Evolutionary conservation across 345 rosid genomes (phyloP).

Genomic region (Isatis tinctoria): DNA sequence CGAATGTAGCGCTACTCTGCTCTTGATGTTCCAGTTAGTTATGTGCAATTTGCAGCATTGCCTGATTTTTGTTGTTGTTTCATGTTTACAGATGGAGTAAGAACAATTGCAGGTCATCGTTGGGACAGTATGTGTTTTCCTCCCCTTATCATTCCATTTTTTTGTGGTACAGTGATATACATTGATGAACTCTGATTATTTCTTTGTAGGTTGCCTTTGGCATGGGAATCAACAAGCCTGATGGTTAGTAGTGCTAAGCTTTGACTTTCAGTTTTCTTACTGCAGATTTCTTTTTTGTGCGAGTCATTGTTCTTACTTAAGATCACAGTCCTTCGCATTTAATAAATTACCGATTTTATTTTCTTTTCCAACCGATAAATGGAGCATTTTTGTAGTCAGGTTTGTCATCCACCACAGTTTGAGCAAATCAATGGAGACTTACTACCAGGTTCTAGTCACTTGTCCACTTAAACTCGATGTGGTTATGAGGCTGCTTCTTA

Average conservation of each 20-base stretch:
- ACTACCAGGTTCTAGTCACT: conserved; percentile 69
- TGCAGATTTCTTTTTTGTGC: neutral
- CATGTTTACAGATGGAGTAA: conserved; percentile 78
- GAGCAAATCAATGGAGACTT: conserved; percentile 98
- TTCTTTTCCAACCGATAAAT: conserved; percentile 8
- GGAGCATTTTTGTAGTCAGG: conserved; percentile 67
- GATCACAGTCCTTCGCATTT: neutral
- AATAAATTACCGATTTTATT: neutral
- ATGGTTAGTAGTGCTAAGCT: conserved; percentile 55
- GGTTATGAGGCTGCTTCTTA: conserved; percentile 2
- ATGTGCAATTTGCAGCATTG: neutral
- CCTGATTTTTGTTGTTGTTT: conserved; percentile 11
- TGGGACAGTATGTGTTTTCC: conserved; percentile 72
- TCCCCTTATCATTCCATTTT: neutral
- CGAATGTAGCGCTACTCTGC: neutral
- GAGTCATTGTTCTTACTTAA: neutral
- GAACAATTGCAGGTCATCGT: conserved; percentile 92
- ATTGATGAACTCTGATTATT: conserved; percentile 11
- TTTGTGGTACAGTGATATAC: neutral
- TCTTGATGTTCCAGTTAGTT: neutral
- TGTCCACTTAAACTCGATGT: conserved; percentile 1
- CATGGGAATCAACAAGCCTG: conserved; percentile 99
- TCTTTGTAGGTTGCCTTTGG: conserved; percentile 90
- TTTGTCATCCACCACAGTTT: conserved; percentile 98
- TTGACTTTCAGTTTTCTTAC: neutral